Evolutionary conservation across 192 early-diverging fungal genomes (phyloP), one percentile per base, ranked within the genome.

Genomic region (Endogone sp.): DNA sequence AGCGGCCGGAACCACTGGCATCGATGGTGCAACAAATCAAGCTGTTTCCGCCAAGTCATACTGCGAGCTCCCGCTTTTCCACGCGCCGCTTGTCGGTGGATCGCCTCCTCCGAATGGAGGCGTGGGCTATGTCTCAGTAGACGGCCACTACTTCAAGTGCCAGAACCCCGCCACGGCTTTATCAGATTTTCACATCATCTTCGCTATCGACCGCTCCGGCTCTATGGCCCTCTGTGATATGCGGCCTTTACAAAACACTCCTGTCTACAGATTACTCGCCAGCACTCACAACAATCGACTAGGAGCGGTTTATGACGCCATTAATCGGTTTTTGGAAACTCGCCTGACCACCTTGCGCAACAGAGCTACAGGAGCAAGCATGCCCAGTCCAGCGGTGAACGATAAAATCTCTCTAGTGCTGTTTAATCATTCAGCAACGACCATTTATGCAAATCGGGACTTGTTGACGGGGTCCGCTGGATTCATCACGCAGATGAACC

Each of bases 141-240:
- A 72, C 23, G 71, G 71, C 6, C 71, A 72, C 49, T 60, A 67
- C 21, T 72, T 67, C 56, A 23, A 56, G 20, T 72, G 71, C 27
- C 32, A 59, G 20, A 66, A 67, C 62, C 65, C 64, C 3, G 26
- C 4, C 29, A 59, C 30, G 60, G 13, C 28, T 1, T 29, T 29
- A 44, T 60, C 32, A 25, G 37, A 28, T 2, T 44, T 44, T 13
- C 71, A 72, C 49, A 66, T 72, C 56, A 27, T 72, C 20, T 72
- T 72, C 29, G 71, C 60, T 8, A 22, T 72, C 8, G 71, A 72
- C 65, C 49, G 65, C n/a, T 67, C 65, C 8, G 57, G 58, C 16
- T 72, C 71, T 8, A 72, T 72, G 71, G 9, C 26, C 56, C 22
- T 8, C n/a, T 9, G 22, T 8, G 71, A 72, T 60, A 57, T 4